Evolutionary conservation across 345 rosid genomes (phyloP), one percentile per base, ranked within the genome.

Genomic region (Syzygium grande): DNA sequence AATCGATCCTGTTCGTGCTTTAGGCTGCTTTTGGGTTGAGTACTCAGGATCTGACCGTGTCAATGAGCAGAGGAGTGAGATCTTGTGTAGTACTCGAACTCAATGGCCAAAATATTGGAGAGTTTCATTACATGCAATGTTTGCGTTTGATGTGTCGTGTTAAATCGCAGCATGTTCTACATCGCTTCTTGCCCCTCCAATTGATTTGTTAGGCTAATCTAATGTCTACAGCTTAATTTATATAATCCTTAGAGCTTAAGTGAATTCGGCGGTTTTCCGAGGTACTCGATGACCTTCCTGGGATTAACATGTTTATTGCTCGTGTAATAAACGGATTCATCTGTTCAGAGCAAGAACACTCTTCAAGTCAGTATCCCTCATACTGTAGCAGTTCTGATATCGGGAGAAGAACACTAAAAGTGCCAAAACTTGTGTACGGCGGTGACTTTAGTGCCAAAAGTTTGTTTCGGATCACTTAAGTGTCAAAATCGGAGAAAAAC

Each of bases 21-120:
- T 53, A 55, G 87, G 88, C 12, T 51, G 86, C 77, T 46, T 87
- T 87, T 85, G 87, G 85, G 91, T 87, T 30, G 88, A 91, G 91
- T 89, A 91, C 91, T 91, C 88, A 30, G 87, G 91, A 89, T 89
- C 92, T 91, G 88, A 91, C 90, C 90, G 84, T 86, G 90, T 68
- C 80, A 51, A 54, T 80, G 88, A 55, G 90, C 89, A 88, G 85
- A 65, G 90, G 89, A 88, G 91, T 91, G 90, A 91, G 90, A 91
- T 89, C 90, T 84, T 88, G 87, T 65, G 84, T 89, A 88, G 79
- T 88, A 88, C 84, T 87, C 59, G 25, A 46, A 49, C 77, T 84
- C 65, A 87, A 78, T 52, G 79, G 19, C 51, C 30, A 17, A 23
- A 61, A 51, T 22, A 53, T 25, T 83, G 46, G 17, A 34, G 49